These are phyloP conservation scores for Coemansia reversa DNA, from an alignment of 192 early-diverging fungal genomes.

Conservation along the genomic window DNA sequence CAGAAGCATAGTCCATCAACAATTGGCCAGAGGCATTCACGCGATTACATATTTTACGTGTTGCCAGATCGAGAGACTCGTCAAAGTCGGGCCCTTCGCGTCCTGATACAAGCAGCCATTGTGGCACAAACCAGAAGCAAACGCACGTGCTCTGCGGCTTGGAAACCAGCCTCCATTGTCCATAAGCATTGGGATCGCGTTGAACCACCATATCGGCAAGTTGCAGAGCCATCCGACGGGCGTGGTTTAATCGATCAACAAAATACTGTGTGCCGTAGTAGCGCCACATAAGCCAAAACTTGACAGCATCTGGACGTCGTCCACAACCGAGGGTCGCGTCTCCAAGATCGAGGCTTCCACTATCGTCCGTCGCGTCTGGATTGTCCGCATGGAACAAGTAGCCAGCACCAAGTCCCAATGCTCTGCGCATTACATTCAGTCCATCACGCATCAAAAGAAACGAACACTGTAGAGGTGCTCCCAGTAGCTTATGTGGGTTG, in stretches of 20 bases:
- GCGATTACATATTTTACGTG: slow-evolving; percentile 33
- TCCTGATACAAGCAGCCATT: neutral
- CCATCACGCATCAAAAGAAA: slow-evolving; percentile 62
- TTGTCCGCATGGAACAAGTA: slow-evolving; percentile 51
- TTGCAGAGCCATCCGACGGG: slow-evolving; percentile 55
- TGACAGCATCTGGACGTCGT: slow-evolving; percentile 73
- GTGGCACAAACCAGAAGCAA: slow-evolving; percentile 78
- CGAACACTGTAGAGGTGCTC: slow-evolving; percentile 77
- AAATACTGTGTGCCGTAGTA: slow-evolving; percentile 69
- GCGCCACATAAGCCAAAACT: slow-evolving; percentile 77
- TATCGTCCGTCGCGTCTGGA: too few species aligned
- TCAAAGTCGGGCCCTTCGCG: too few species aligned
- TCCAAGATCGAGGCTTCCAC: slow-evolving; percentile 57
- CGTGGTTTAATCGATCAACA: slow-evolving; percentile 56
- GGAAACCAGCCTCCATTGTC: slow-evolving; percentile 51
- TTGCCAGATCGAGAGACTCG: slow-evolving; percentile 47
- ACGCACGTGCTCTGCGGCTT: slow-evolving; percentile 48
- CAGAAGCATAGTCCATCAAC: slow-evolving; percentile 71
- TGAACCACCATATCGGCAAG: slow-evolving; percentile 47
- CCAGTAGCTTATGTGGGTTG: slow-evolving; percentile 83
- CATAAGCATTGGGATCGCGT: slow-evolving; percentile 12
- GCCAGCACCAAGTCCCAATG: slow-evolving; percentile 63
- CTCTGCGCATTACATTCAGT: slow-evolving; percentile 55
- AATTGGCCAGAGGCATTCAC: slow-evolving; percentile 57
- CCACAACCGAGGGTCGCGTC: slow-evolving; percentile 80